Conservation (phyloP, 306 rosid species). For the Citrullus mucosospermus region DNA sequence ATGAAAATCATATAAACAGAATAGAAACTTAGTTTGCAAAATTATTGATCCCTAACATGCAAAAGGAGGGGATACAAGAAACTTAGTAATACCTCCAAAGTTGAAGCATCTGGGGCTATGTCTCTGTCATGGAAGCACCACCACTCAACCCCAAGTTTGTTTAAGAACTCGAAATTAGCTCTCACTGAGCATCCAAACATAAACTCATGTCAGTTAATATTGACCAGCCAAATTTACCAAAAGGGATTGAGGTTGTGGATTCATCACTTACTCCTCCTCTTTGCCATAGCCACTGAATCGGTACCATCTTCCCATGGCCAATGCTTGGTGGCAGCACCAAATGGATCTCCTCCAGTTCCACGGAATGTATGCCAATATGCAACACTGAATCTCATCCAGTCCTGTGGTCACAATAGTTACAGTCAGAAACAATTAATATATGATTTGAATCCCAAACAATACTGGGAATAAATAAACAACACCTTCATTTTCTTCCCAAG, state of each 20-base stretch:
- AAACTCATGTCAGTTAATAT: not conserved
- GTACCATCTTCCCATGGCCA: slow-evolving; percentile 99
- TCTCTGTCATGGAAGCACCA: slow-evolving; percentile 98
- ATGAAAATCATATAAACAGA: slow-evolving; percentile 11
- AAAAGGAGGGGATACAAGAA: not conserved
- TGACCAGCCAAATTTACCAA: not conserved
- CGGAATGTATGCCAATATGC: slow-evolving; percentile 99
- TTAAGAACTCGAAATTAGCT: slow-evolving; percentile 83
- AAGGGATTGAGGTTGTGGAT: not conserved
- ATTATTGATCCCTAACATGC: not conserved
- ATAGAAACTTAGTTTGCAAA: slow-evolving; percentile 10
- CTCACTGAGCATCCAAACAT: slow-evolving; percentile 44
- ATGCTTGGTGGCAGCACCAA: slow-evolving; percentile 71
- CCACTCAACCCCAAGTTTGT: slow-evolving; percentile 71
- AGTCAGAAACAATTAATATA: slow-evolving; percentile 11
- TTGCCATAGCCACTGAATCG: slow-evolving; percentile 80
- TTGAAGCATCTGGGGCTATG: slow-evolving; percentile 74
- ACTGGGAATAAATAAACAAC: not conserved
- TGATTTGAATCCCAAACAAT: not conserved
- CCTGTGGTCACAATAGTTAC: slow-evolving; percentile 25
- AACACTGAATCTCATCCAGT: slow-evolving; percentile 94
- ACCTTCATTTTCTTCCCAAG: slow-evolving; percentile 99
- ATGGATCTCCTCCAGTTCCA: slow-evolving; percentile 84
- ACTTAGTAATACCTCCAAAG: slow-evolving; percentile 41
- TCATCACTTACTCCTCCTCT: slow-evolving; percentile 69